These are phyloP conservation scores for Xylona heveae DNA, from an alignment of 495 filamentous ascomycete species.

Conservation along the genomic window DNA sequence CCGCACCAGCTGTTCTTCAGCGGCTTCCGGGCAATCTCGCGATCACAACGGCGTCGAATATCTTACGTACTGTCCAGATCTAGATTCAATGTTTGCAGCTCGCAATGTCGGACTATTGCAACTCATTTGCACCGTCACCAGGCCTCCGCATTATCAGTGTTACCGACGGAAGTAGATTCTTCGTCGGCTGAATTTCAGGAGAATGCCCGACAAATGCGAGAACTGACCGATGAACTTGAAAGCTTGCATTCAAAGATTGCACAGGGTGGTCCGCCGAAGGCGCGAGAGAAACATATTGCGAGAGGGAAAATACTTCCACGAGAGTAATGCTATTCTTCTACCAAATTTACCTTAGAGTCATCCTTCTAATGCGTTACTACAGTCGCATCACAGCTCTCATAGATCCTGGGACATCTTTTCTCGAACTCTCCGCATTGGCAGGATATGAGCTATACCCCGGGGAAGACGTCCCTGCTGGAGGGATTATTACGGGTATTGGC, in stretches of 20 bases:
- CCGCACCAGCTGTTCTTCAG: no score
- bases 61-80: no score
- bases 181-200: conserved; percentile 59
- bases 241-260: conserved; percentile 47
- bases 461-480: conserved; percentile 70
- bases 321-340: conserved; percentile 27
- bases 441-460: conserved; percentile 72
- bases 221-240: conserved; percentile 41
- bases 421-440: conserved; percentile 76
- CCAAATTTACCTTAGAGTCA: background rate
- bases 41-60: no score
- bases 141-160: conserved; percentile 46
- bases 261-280: conserved; percentile 60
- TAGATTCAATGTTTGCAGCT: conserved; percentile 1
- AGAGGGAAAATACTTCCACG: conserved; percentile 87
- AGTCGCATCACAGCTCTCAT: conserved; percentile 65
- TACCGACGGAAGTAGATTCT: conserved; percentile 58
- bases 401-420: conserved; percentile 74
- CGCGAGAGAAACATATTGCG: conserved; percentile 69
- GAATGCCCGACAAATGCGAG: conserved; percentile 59
- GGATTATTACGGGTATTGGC: conserved; percentile 85
- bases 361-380: background rate
- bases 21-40: no score
- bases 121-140: conserved; percentile 23
- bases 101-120: conserved; percentile 13